Conservation (phyloP, 78 protist genomes). For the Chrysochromulina parva region DNA sequence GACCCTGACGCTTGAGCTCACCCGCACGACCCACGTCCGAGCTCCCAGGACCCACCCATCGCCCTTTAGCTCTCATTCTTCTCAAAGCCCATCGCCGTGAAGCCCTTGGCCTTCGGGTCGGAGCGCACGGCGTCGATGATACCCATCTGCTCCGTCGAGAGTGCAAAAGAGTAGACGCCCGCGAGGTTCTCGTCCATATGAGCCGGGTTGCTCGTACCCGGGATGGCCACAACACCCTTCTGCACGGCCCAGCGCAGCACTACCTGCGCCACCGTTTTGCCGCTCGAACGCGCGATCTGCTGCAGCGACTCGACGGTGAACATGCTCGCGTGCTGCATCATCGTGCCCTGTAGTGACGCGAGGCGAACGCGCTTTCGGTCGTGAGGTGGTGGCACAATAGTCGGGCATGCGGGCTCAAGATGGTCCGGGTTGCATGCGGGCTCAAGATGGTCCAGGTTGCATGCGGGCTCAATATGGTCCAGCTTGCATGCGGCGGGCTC, state of each 20-base stretch:
- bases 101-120: background rate
- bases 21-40: too few relatives aligned
- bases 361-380: too few relatives aligned
- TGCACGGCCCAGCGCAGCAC: conserved; percentile 34
- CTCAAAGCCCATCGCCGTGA: background rate
- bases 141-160: background rate
- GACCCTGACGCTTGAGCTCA: too few relatives aligned
- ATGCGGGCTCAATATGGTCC: too few relatives aligned
- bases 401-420: too few relatives aligned
- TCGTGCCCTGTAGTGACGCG: background rate
- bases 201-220: conserved; percentile 40
- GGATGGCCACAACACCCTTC: conserved; percentile 20
- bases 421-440: too few relatives aligned
- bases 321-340: background rate
- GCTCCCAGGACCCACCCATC: too few relatives aligned
- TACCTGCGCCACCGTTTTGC: background rate
- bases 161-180: background rate
- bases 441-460: too few relatives aligned
- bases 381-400: too few relatives aligned
- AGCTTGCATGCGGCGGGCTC: too few relatives aligned
- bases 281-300: background rate
- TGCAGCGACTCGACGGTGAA: background rate
- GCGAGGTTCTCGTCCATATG: conserved; percentile 41
- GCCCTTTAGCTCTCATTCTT: too few relatives aligned
- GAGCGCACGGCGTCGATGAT: background rate